Evolutionary conservation across 179 eudicot genomes (phyloP), one percentile per base, ranked within the genome.

Genomic region (Patellifolia procumbens): DNA sequence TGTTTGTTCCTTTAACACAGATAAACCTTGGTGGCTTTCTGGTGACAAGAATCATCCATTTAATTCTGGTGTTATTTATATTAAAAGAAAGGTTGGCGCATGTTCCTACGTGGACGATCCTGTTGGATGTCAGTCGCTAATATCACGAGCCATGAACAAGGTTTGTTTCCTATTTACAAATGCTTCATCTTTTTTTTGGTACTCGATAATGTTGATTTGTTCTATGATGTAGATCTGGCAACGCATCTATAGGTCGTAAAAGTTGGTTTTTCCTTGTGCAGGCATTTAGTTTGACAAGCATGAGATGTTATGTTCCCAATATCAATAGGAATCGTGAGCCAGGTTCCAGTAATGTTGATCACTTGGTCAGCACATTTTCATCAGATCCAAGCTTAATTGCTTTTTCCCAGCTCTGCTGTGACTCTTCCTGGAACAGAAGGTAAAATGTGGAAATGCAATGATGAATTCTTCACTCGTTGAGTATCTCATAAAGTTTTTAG

Each of bases 101-200:
- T 96, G 97, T 89, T 93, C 99, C 31, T 96, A 91, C 80, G 97
- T 91, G 61, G 99, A 96, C 83, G 99, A 96, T 84, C 99, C 99
- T 68, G 85, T 81, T 71, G 99, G 99, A 77, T 89, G 96, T 73
- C 96, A 93, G 77, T 93, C 97, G 37, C 78, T 93, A 73, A 87
- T 93, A 60, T 96, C 99, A 74, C 89, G 98, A 73, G 91, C 98
- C 74, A 93, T 91, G 94, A 93, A 93, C 88, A 96, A 96, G 98
- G 99, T 95, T 68, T n/a, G 51, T 43, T n/a, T 28, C 10, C 17
- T 42, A 58, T 68, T 16, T 60, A 17, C 10, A 48, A 7, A 62
- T 22, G 43, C 29, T 8, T 71, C 55, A 19, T 34, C 51, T 35
- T 42, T 16, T n/a, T 20, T 2, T 12, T 39, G 49, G 46, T 39